These are phyloP conservation scores for Penicillium paneum DNA, from an alignment of 2,329 filamentous ascomycete species.

Conservation along the genomic window DNA sequence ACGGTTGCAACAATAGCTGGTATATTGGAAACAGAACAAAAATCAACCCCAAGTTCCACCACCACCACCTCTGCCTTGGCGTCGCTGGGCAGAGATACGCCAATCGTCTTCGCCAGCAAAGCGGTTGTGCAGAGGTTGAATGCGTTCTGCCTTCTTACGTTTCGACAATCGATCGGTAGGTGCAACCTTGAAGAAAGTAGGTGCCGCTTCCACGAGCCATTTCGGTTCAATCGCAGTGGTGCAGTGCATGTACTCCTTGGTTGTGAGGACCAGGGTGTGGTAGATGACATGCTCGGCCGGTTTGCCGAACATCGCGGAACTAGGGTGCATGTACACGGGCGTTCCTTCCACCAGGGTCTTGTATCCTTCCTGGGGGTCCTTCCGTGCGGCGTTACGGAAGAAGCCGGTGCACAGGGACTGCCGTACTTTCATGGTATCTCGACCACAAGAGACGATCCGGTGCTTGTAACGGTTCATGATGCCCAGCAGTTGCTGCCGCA, in stretches of 20 bases:
- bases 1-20: neutral
- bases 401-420: constrained; percentile 89
- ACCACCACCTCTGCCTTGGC: constrained; percentile 76
- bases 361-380: constrained; percentile 94
- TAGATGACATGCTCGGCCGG: constrained; percentile 96
- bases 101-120: constrained; percentile 93
- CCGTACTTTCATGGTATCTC: constrained; percentile 80
- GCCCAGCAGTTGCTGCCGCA: constrained; percentile 83
- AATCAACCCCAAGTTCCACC: constrained; percentile 81
- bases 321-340: constrained; percentile 90
- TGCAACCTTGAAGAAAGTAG: constrained; percentile 97
- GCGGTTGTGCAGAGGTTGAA: constrained; percentile 91
- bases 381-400: constrained; percentile 91
- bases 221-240: constrained; percentile 93
- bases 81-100: constrained; percentile 83
- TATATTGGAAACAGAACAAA: constrained; percentile 6
- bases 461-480: constrained; percentile 94
- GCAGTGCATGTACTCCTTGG: constrained; percentile 97
- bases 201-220: constrained; percentile 90
- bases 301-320: constrained; percentile 89
- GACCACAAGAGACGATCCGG: constrained; percentile 75
- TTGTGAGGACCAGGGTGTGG: constrained; percentile 56
- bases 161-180: constrained; percentile 82
- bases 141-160: constrained; percentile 88
- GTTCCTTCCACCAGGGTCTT: constrained; percentile 96